Base-by-base conservation (phyloP, 345 rosid species). In the Sonneratia caseolaris region DNA sequence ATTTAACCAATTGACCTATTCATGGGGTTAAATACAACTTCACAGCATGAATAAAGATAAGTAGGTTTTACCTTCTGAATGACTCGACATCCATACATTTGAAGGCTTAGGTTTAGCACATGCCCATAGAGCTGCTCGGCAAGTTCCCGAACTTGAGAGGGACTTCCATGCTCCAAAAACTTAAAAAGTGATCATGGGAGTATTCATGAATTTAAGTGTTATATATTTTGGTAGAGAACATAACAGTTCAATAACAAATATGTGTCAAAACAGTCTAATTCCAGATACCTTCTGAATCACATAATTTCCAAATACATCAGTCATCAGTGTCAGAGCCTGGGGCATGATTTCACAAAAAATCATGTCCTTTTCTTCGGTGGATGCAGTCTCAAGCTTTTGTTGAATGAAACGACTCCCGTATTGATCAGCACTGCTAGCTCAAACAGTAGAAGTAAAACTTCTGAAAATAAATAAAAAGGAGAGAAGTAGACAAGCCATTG, bases 11-110 rank as follows among this genome's bases (percentile, higher is more conserved):
- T 21, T 7, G 14, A 22, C 35, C 64, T 18, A 7, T 21, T 22
- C 32, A 57, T 10, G 35, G 35, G 32, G 7, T 57, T 22, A 38
- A 65, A 38, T 19, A 38, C 27, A 38, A 37, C 10, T 36, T 37
- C 13, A 55, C 49, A 67, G 43, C 38, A 36, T 24, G 47, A 73
- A 36, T 8, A 37, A 56, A 49, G 53, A 22, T 57, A 13, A 24
- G 64, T 18, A 59, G 38, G 66, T 68, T 61, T 64, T 77, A 93
- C 98, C 97, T 91, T 93, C 75, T 93, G 98, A 79, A 93, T 91
- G 62, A 93, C 98, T 76, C 98, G 96, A 64, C 98, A 93, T 47
- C 98, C 98, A 81, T 93, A 93, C 98, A 93, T 93, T 76, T 93
- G 98, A 76, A 93, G 86, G 81, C 98, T 91, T 69, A 93, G 94